Percentiles rank a stretch among this genome's conserved stretches.
Evolutionary conservation across 345 rosid species (phyloP).

Genomic region (Nasturtium officinale): DNA sequence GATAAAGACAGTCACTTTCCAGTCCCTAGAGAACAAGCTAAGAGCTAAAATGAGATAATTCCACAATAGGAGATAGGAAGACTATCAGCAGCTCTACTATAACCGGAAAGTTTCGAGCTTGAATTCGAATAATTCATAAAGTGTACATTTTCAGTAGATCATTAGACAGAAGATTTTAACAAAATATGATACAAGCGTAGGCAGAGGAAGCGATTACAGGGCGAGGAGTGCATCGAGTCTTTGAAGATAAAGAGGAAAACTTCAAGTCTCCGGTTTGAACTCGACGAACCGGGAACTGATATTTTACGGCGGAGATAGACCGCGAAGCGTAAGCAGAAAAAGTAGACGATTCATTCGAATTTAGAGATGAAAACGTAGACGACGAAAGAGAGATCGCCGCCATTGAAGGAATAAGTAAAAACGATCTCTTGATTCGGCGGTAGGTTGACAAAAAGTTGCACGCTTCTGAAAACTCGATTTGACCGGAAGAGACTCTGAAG

Average conservation of each 20-base stretch:
- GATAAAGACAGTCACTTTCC: constrained; percentile 9
- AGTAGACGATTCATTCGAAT: not conserved
- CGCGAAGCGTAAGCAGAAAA: constrained; percentile 17
- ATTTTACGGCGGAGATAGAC: constrained; percentile 23
- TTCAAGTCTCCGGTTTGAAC: constrained; percentile 32
- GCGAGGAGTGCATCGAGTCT: constrained; percentile 30
- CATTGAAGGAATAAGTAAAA: constrained; percentile 14
- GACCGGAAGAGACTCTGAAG: constrained; percentile 1
- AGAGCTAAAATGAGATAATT: not conserved
- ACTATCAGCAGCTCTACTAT: too few species aligned
- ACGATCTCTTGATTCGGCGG: not conserved
- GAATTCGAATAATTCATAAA: not conserved
- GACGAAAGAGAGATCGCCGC: constrained; percentile 25
- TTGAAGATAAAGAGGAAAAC: constrained; percentile 30
- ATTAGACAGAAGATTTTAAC: not conserved
- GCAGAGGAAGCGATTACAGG: constrained; percentile 18
- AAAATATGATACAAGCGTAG: not conserved
- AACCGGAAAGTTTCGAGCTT: not conserved
- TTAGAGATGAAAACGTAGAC: constrained; percentile 21
- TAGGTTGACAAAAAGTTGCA: constrained; percentile 2
- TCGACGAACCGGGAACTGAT: constrained; percentile 36
- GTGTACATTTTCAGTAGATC: too few species aligned
- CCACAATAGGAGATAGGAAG: not conserved
- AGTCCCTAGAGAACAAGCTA: constrained; percentile 1
- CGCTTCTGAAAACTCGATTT: constrained; percentile 9